phyloP scores from a whole-genome alignment of 805 yeast genomes.

The Schwanniomyces polymorphus region DNA sequence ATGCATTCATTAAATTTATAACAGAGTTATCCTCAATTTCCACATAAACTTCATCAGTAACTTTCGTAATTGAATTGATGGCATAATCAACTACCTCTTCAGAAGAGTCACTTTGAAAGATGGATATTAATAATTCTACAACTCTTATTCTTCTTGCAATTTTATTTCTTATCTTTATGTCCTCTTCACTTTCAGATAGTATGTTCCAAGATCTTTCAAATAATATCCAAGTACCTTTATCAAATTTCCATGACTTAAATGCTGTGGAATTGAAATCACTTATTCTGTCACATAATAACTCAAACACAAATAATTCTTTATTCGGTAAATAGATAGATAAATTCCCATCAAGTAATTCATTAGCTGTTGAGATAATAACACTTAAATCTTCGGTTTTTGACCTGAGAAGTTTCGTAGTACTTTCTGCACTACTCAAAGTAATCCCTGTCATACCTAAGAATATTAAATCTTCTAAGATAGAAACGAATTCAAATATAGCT shows the following conservation, averaged over 20 bases:
- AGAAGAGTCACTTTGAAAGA: constrained; percentile 6
- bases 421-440: constrained; percentile 33
- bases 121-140: constrained; percentile 29
- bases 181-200: constrained; percentile 15
- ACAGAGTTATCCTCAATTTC: constrained; percentile 32
- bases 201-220: constrained; percentile 41
- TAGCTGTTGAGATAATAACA: constrained; percentile 39
- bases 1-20: constrained; percentile 24
- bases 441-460: constrained; percentile 1
- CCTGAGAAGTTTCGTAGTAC: constrained; percentile 57
- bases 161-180: constrained; percentile 45
- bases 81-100: constrained; percentile 14
- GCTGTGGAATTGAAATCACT: constrained; percentile 44
- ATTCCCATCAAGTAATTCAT: constrained; percentile 30
- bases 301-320: constrained; percentile 53
- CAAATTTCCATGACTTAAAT: constrained; percentile 44
- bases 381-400: constrained; percentile 46
- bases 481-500: neutral
- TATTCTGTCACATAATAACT: constrained; percentile 59
- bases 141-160: constrained; percentile 41
- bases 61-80: constrained; percentile 14
- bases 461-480: neutral
- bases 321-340: constrained; percentile 53
- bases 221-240: constrained; percentile 49
- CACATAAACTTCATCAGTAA: constrained; percentile 24